phyloP scores from a whole-genome alignment of 1,139 yeast species.

The Candida tropicalis region DNA sequence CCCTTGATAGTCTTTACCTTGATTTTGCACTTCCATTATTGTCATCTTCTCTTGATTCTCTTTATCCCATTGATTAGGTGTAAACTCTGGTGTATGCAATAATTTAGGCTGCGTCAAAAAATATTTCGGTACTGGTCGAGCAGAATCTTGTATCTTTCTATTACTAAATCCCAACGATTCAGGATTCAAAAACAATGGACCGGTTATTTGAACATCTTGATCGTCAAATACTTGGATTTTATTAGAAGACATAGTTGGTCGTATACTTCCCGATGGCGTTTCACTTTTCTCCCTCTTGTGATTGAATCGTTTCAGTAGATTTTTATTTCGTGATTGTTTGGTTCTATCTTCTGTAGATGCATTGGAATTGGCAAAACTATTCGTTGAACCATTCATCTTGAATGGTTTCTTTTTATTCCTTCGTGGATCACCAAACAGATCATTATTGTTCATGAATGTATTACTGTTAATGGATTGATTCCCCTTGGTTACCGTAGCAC shows the following conservation, averaged over 20 bases:
- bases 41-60: slow-evolving; percentile 44
- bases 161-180: slow-evolving; percentile 32
- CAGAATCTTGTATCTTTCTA: slow-evolving; percentile 8
- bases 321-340: slow-evolving; percentile 5
- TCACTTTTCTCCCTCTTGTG: slow-evolving; percentile 3
- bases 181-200: slow-evolving; percentile 32
- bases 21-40: slow-evolving; percentile 33
- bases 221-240: slow-evolving; percentile 24
- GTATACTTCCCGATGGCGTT: background rate
- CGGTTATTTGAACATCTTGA: slow-evolving; percentile 29
- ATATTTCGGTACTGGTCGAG: slow-evolving; percentile 42
- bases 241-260: slow-evolving; percentile 12
- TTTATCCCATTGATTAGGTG: slow-evolving; percentile 44
- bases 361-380: slow-evolving; percentile 6
- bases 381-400: slow-evolving; percentile 13
- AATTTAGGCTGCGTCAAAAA: slow-evolving; percentile 40
- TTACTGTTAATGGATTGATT: slow-evolving; percentile 12
- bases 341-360: background rate
- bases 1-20: slow-evolving; percentile 44
- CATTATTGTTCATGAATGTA: slow-evolving; percentile 11
- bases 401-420: slow-evolving; percentile 17
- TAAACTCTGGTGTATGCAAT: slow-evolving; percentile 36
- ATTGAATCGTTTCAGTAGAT: slow-evolving; percentile 10
- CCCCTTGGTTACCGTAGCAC: slow-evolving; percentile 15
- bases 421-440: slow-evolving; percentile 22